Evolutionary conservation across 495 filamentous ascomycete species (phyloP), one percentile per base, ranked within the genome.

Genomic region (Xylaria palmicola): DNA sequence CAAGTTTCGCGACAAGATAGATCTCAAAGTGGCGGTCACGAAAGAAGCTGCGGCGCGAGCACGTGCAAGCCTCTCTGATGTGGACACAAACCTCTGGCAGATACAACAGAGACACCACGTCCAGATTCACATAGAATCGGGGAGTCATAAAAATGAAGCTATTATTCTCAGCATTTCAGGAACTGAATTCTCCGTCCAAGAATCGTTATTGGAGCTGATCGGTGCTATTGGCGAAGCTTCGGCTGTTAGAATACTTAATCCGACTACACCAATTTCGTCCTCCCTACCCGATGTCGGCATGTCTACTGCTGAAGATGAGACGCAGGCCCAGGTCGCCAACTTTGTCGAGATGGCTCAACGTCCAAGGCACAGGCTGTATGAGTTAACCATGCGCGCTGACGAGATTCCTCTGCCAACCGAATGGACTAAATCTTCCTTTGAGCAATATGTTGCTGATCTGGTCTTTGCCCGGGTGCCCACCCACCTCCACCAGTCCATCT

Each of bases 391-490:
- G 20, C 64, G 71, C 26, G 72, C 68, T 15, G 64, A 73, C n/a
- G 57, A 72, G n/a, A 66, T 79, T 13, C 47, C 55, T 2, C 61
- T 36, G 8, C 77, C 77, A 13, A 50, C 40, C 7, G 37, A 54
- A 10, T 79, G 77, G 77, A 79, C 75, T 1, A 68, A 62, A 29
- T 51, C 58, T 47, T 64, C 72, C 0, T 74, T 79, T 9, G 68
- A 72, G 43, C 20, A 62, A 49, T 77, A 78, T 53, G 68, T 79
- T 37, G 65, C 62, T 10, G 55, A 62, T 1, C 47, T 80, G 39
- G 68, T 69, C 9, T 60, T 66, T 56, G 64, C 65, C 39, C 71
- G 53, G 20, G 27, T 75, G 30, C 53, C 64, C 13, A 56, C 60
- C 17, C 45, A 63, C 44, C 48, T 68, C 8, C 65, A 71, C 1